phyloP scores from a whole-genome alignment of 73 alveolate genomes.

The Blepharisma stoltei region DNA sequence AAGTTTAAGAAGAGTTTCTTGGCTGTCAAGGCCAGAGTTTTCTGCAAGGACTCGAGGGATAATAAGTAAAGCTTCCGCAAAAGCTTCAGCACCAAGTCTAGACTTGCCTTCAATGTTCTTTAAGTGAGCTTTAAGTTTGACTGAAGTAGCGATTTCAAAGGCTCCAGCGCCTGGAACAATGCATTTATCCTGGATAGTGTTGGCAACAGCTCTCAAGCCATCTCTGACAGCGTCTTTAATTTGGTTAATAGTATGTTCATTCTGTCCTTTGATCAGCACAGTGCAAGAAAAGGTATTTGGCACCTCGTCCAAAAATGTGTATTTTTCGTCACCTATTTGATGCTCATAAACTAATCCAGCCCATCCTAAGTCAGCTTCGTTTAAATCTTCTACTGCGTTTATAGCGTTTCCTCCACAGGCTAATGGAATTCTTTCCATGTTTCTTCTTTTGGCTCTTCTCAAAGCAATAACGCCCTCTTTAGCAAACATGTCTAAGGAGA shows the following conservation, averaged over 20 bases:
- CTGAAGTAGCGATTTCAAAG: conserved; percentile 93
- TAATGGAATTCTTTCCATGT: conserved; percentile 98
- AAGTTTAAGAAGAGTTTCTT: conserved; percentile 39
- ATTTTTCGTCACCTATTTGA: conserved; percentile 97
- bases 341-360: conserved; percentile 95
- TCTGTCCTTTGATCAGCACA: conserved; percentile 97
- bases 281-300: conserved; percentile 99
- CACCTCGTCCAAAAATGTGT: conserved; percentile 99
- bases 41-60: conserved; percentile 94
- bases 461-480: conserved; percentile 98
- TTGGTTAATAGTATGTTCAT: conserved; percentile 98
- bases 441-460: conserved; percentile 99
- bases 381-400: conserved; percentile 97
- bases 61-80: conserved; percentile 91
- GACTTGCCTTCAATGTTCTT: conserved; percentile 76
- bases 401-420: conserved; percentile 99
- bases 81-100: conserved; percentile 85
- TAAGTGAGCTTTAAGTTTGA: conserved; percentile 61
- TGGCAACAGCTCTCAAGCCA: conserved; percentile 99
- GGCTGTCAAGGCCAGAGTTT: conserved; percentile 94
- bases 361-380: conserved; percentile 95
- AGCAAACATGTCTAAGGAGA: conserved; percentile 98
- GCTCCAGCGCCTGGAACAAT: conserved; percentile 99
- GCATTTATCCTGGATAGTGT: conserved; percentile 92
- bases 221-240: conserved; percentile 98